Evolutionary conservation across 1,284 basidiomycete genomes (phyloP).

Genomic region (Malassezia yamatoensis): DNA sequence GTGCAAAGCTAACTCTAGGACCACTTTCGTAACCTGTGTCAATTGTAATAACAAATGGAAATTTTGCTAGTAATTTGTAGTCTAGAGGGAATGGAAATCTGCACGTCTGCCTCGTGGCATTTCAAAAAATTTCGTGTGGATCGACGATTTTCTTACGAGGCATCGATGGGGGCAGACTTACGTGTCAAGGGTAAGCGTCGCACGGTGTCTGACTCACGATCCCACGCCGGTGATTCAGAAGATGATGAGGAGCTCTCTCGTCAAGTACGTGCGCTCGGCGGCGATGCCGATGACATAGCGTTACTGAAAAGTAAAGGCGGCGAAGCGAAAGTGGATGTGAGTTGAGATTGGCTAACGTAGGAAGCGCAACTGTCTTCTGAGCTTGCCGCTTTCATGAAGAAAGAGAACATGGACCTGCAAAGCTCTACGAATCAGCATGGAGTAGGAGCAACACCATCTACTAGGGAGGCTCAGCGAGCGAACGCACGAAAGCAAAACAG

Average conservation of each 20-base stretch:
- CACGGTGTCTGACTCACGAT: not conserved
- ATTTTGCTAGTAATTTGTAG: slow-evolving; percentile 29
- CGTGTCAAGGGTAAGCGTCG: slow-evolving; percentile 25
- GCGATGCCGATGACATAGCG: slow-evolving; percentile 9
- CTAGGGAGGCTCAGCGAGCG: not conserved
- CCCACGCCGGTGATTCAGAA: not conserved
- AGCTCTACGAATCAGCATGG: not conserved
- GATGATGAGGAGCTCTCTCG: slow-evolving; percentile 14
- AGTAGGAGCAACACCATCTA: not conserved
- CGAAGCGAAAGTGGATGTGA: slow-evolving; percentile 2
- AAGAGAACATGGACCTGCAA: slow-evolving; percentile 4
- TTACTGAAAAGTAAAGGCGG: slow-evolving; percentile 8
- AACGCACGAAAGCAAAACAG: not conserved
- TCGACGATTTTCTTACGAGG: slow-evolving; percentile 1
- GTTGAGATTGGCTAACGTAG: not conserved
- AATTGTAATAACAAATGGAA: slow-evolving; percentile 47
- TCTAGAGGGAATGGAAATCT: not conserved
- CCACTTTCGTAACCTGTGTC: slow-evolving; percentile 42
- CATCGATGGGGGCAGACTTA: slow-evolving; percentile 30
- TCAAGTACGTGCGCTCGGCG: slow-evolving; percentile 11
- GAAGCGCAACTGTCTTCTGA: slow-evolving; percentile 11
- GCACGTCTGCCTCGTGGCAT: not conserved
- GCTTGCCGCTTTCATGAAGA: slow-evolving; percentile 9
- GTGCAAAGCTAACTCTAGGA: slow-evolving; percentile 17
- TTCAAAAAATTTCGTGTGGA: slow-evolving; percentile 7